Base-by-base conservation (phyloP, 1,284 basidiomycete genomes). In the Kwoniella shivajii region DNA sequence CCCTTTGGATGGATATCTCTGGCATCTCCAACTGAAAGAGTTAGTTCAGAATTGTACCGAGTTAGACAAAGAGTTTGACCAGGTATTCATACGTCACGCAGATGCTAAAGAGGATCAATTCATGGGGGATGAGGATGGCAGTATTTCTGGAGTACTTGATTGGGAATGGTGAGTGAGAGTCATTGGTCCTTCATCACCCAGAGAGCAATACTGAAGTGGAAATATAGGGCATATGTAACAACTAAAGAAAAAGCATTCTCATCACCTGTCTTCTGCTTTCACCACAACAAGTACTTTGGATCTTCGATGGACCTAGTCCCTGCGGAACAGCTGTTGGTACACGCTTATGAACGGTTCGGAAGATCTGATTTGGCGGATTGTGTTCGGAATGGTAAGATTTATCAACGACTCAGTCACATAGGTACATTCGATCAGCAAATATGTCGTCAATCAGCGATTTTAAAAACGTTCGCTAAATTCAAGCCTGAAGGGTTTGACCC, bases 91-190 rank as follows among this genome's bases (percentile, higher is more conserved):
- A 20, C 44, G 42, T 11, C 61, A 63, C 36, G 50, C 48, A 1
- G 58, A 63, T 38, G 49, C 34, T 26, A 51, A 51, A 42, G 34
- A 27, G 10, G 55, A 60, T 45, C 58, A 63, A 14, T 18, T 43
- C 20, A 39, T 63, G 54, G 27, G 43, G 11, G 27, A 43, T n/a
- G 52, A 57, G 14, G 47, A 57, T 37, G 55, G 56, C 2, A 26
- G 44, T 4, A 22, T 63, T 3, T 38, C 42, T 9, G n/a, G 33
- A 1, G 33, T 57, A 10, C 27, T 63, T 4, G 61, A 63, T 43
- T 63, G 61, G 61, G 58, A 63, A 38, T 63, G 61, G 61, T 52
- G 14, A 51, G 60, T 50, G 3, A 9, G 6, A 24, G 2, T 16
- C 5, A 16, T 10, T 2, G 4, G 1, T 1, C 2, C 2, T 41